Evolutionary conservation across 2,329 filamentous ascomycete genomes (phyloP).

Genomic region (Monosporascus sp.): DNA sequence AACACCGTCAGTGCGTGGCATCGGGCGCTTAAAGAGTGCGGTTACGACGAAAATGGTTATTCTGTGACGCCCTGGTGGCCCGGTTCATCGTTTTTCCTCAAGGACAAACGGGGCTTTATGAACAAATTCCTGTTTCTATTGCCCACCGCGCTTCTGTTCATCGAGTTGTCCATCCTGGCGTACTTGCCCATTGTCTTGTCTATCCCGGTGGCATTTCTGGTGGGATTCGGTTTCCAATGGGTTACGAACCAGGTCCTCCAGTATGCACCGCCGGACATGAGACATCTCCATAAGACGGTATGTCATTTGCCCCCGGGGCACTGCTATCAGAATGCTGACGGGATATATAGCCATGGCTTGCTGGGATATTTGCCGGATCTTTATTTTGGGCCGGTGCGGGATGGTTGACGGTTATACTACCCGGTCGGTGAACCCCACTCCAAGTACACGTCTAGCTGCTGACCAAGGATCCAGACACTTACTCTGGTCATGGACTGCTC

Average conservation of each 20-base stretch:
- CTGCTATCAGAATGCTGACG: slow-evolving; percentile 5
- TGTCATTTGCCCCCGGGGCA: slow-evolving; percentile 25
- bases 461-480: slow-evolving; percentile 50
- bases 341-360: slow-evolving; percentile 70
- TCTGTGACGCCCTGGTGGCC: slow-evolving; percentile 67
- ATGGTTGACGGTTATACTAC: slow-evolving; percentile 71
- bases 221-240: slow-evolving; percentile 70
- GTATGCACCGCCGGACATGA: slow-evolving; percentile 83
- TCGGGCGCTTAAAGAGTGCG: slow-evolving; percentile 75
- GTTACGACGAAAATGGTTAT: slow-evolving; percentile 75
- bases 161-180: slow-evolving; percentile 67
- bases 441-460: slow-evolving; percentile 17
- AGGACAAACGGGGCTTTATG: slow-evolving; percentile 74
- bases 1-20: slow-evolving; percentile 81
- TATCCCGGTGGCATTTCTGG: slow-evolving; percentile 63
- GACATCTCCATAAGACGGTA: slow-evolving; percentile 83
- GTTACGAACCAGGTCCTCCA: slow-evolving; percentile 71
- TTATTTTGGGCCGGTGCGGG: slow-evolving; percentile 75
- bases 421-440: slow-evolving; percentile 43
- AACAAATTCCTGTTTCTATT: slow-evolving; percentile 85
- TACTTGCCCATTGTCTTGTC: slow-evolving; percentile 70
- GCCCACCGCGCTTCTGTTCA: slow-evolving; percentile 74
- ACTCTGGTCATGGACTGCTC: slow-evolving; percentile 61
- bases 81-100: slow-evolving; percentile 64
- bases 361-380: slow-evolving; percentile 86